These are phyloP conservation scores for Stereocaulon alpinum DNA, from an alignment of 495 filamentous ascomycete species.

Conservation along the genomic window DNA sequence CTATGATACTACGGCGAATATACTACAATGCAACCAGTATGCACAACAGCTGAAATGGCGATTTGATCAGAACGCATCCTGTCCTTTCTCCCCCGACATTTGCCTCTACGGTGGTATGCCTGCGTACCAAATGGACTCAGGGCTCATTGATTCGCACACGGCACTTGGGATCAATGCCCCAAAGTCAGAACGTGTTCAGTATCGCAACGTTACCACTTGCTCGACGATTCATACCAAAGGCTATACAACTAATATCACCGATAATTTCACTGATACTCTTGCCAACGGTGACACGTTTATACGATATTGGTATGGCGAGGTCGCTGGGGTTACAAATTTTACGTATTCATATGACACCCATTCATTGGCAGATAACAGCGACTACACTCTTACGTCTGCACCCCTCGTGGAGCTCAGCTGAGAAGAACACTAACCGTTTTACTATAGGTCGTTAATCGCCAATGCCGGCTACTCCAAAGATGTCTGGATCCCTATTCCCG, in stretches of 20 bases:
- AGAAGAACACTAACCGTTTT: not conserved
- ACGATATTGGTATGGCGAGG: slow-evolving; percentile 7
- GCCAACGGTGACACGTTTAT: slow-evolving; percentile 8
- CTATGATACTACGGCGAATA: slow-evolving; percentile 18
- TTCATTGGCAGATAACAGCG: not conserved
- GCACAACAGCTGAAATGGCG: slow-evolving; percentile 20
- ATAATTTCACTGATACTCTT: not conserved
- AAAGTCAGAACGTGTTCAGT: slow-evolving; percentile 20
- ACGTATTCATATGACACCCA: slow-evolving; percentile 21
- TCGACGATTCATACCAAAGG: slow-evolving; percentile 7
- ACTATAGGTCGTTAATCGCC: not conserved
- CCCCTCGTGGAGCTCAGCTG: too few relatives aligned
- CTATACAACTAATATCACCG: not conserved
- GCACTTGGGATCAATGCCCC: slow-evolving; percentile 27
- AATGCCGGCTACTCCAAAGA: not conserved
- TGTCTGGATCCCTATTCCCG: slow-evolving; percentile 18
- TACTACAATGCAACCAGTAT: slow-evolving; percentile 20
- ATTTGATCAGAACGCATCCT: slow-evolving; percentile 20
- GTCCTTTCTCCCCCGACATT: slow-evolving; percentile 24
- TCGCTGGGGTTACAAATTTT: slow-evolving; percentile 11
- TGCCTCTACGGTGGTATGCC: slow-evolving; percentile 18
- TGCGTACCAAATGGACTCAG: slow-evolving; percentile 27
- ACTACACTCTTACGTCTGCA: slow-evolving; percentile 22
- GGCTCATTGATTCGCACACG: slow-evolving; percentile 26
- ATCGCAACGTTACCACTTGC: slow-evolving; percentile 27